These are phyloP conservation scores for Brassica carinata DNA, from an alignment of 345 rosid species.

Conservation along the genomic window DNA sequence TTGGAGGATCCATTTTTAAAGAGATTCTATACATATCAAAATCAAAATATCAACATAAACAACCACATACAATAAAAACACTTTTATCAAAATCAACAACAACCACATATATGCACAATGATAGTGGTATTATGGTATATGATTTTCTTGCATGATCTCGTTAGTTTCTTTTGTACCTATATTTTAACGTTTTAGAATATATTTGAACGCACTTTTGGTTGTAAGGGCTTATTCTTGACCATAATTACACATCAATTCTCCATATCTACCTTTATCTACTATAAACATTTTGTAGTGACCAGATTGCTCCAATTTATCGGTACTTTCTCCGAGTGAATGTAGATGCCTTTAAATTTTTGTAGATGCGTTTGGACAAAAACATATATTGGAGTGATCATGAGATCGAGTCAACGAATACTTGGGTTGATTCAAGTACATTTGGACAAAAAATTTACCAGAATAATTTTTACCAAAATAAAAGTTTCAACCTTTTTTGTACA, in stretches of 20 bases:
- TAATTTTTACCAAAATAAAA: background rate
- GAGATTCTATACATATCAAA: constrained; percentile 18
- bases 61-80: background rate
- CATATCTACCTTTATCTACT: background rate
- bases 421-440: background rate
- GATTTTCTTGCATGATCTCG: constrained; percentile 26
- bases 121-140: background rate
- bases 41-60: constrained; percentile 19
- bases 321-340: background rate
- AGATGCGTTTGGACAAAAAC: background rate
- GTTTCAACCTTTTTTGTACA: background rate
- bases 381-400: background rate
- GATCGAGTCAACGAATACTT: background rate
- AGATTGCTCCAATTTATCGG: background rate
- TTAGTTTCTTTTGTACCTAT: constrained; percentile 6
- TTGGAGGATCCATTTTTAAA: background rate
- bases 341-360: background rate
- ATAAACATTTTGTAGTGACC: background rate
- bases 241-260: background rate
- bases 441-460: background rate
- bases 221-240: background rate
- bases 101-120: background rate
- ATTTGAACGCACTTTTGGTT: constrained; percentile 5
- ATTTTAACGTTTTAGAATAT: background rate
- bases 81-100: background rate